phyloP scores from a whole-genome alignment of 2,329 filamentous ascomycete species.

The Neofusicoccum ribis region DNA sequence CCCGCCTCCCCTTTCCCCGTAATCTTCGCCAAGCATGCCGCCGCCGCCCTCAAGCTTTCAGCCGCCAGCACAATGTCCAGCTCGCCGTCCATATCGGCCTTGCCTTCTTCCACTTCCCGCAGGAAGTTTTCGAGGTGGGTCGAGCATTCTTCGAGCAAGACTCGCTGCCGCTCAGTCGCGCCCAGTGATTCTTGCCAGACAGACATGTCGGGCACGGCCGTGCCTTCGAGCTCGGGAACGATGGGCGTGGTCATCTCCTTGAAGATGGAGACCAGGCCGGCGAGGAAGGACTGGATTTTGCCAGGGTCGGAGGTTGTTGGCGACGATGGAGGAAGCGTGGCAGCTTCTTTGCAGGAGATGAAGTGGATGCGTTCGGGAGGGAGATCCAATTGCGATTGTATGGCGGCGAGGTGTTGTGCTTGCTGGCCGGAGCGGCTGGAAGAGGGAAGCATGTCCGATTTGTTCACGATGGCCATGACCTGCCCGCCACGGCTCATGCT shows the following conservation, averaged over 20 bases:
- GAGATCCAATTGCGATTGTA: slow-evolving; percentile 28
- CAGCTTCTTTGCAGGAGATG: slow-evolving; percentile 72
- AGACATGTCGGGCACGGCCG: slow-evolving; percentile 54
- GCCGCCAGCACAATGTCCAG: slow-evolving; percentile 87
- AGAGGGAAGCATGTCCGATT: slow-evolving; percentile 55
- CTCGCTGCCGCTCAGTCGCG: slow-evolving; percentile 84
- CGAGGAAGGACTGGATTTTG: slow-evolving; percentile 68
- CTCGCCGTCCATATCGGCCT: slow-evolving; percentile 42
- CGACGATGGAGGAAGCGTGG: slow-evolving; percentile 24
- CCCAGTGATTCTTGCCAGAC: slow-evolving; percentile 83
- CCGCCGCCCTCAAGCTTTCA: slow-evolving; percentile 81
- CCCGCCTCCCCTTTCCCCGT: slow-evolving; percentile 82
- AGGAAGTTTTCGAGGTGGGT: slow-evolving; percentile 73
- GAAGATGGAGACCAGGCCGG: slow-evolving; percentile 68
- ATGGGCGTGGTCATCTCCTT: slow-evolving; percentile 63
- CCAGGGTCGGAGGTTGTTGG: slow-evolving; percentile 52
- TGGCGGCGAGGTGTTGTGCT: slow-evolving; percentile 22
- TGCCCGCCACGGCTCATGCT: slow-evolving; percentile 52
- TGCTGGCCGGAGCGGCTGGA: slow-evolving; percentile 2
- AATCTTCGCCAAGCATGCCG: slow-evolving; percentile 77
- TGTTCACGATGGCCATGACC: slow-evolving; percentile 63
- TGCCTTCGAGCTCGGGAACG: slow-evolving; percentile 31
- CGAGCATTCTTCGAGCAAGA: slow-evolving; percentile 74
- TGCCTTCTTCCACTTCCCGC: slow-evolving; percentile 48
- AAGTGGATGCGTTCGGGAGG: slow-evolving; percentile 52